Base-by-base conservation (phyloP, 148 eudicot species). In the Amaranthus palmeri region DNA sequence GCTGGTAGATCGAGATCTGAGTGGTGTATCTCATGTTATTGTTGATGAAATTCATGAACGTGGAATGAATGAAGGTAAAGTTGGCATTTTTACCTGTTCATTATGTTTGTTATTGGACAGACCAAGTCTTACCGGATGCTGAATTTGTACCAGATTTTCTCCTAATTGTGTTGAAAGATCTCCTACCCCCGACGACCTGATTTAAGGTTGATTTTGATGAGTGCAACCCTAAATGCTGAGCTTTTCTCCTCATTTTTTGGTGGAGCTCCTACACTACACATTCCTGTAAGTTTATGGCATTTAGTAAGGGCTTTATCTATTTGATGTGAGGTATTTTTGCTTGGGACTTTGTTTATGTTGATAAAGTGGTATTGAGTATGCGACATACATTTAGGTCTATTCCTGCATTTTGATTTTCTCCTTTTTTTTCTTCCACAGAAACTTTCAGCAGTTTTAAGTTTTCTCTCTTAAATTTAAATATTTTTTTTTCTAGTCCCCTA, bases 21-120 rank as follows among this genome's bases (percentile, higher is more conserved):
- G 83, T 78, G 98, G 96, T 44, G 89, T 91, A 18, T 83, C 96
- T 83, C 91, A 93, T 83, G 98, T 93, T 45, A 82, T 93, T 79
- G 91, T 91, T 49, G 98, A 93, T 82, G 98, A 93, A 77, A 93
- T 93, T 82, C 98, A 93, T 78, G 98, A 93, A 81, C 97, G 98
- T 75, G 98, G 98, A 54, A 93, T 91, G 98, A 93, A 93, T 84
- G 98, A 93, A 91, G 98, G 98, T 93, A 83, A 62, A 68, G 50
- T 40, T 77, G 55, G 54, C 58, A 61, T 17, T 48, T 47, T 25
- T 65, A 46, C 13, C 51, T 48, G 10, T 42, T 72, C 17, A 46
- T 41, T 61, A 42, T 58, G 54, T 45, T 4, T 56, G 8, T 15
- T 43, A 42, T 17, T 63, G 60, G 36, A 54, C 40, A 61, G 69